Percentiles rank a stretch among this genome's conserved stretches.
Evolutionary conservation across 108 stramenopile genomes (phyloP).

Genomic region (Nannochloropsis gaditana): DNA sequence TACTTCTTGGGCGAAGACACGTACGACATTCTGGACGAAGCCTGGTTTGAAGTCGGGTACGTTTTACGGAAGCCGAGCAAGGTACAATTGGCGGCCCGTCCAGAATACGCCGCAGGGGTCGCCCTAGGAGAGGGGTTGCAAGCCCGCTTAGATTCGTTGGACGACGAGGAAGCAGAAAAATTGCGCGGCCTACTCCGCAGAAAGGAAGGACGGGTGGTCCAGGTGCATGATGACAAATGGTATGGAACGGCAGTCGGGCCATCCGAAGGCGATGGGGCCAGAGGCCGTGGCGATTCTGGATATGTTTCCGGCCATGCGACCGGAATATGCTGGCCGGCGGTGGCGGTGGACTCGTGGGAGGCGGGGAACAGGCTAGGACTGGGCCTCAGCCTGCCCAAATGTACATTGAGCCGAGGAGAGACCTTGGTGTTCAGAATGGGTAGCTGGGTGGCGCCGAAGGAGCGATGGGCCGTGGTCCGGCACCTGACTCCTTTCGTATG

Average conservation of each 20-base stretch:
- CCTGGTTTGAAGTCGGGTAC: background rate
- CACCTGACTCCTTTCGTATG: background rate
- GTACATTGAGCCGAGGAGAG: background rate
- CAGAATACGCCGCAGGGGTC: background rate
- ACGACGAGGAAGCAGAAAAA: background rate
- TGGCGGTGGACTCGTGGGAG: slow-evolving; percentile 19
- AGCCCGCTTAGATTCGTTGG: background rate
- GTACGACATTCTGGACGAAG: slow-evolving; percentile 10
- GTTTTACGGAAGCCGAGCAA: background rate
- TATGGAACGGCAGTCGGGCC: background rate
- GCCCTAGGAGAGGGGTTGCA: background rate
- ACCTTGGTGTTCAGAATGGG: background rate
- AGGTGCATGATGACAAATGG: background rate
- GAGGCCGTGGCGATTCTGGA: background rate
- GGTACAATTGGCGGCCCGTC: background rate
- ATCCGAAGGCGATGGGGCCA: background rate
- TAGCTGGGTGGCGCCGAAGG: background rate
- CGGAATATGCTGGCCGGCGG: background rate
- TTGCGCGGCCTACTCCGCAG: background rate
- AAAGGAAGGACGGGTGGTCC: background rate
- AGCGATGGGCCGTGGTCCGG: background rate
- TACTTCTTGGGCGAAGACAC: background rate
- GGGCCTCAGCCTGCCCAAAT: background rate
- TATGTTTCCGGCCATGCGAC: background rate
- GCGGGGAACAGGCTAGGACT: background rate